Evolutionary conservation across 2,329 filamentous ascomycete genomes (phyloP), one percentile per base, ranked within the genome.

Genomic region (Huntiella savannae): DNA sequence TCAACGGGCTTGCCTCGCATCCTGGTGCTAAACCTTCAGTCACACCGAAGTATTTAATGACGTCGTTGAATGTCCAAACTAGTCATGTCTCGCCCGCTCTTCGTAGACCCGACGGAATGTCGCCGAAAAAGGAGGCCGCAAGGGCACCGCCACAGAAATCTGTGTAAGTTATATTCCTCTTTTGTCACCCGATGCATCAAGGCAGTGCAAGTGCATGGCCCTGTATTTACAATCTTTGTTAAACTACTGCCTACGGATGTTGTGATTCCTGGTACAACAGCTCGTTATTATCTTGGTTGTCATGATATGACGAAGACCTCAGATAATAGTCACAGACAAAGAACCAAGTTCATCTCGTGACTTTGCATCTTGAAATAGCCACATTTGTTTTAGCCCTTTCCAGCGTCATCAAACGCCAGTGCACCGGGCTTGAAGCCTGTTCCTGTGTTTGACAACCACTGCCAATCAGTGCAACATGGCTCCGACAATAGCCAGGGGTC

Each of bases 1-100:
- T 50, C 10, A 46, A 50, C 42, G 45, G 49, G 32, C 34, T 48
- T 4, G 34, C 49, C 32, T 46, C 45, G 2, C 45, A 50, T 39
- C 48, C 45, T 5, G 22, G 33, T 37, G 17, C 41, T 13, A n/a
- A 32, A 13, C 32, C 32, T 10, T 42, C 46, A 33, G 12, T 19
- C 4, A 28, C n/a, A 3, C 11, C 34, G 3, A 45, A 12, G 22
- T 19, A 19, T 19, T 39, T 12, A 4, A 28, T 22, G 5, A 28
- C 13, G 8, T 19, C 12, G 40, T 13, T 22, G 4, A 19, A n/a
- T 13, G 15, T 11, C 1, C 1, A n/a, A 12, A 28, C 22, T n/a
- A 7, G 12, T 11, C 40, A 41, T 32, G n/a, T 13, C 16, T 28
- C 19, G 7, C 40, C 13, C n/a, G 19, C 17, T 6, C 13, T 32